Base-by-base conservation (phyloP, 2,329 filamentous ascomycete species). In the Dendryphion nanum region DNA sequence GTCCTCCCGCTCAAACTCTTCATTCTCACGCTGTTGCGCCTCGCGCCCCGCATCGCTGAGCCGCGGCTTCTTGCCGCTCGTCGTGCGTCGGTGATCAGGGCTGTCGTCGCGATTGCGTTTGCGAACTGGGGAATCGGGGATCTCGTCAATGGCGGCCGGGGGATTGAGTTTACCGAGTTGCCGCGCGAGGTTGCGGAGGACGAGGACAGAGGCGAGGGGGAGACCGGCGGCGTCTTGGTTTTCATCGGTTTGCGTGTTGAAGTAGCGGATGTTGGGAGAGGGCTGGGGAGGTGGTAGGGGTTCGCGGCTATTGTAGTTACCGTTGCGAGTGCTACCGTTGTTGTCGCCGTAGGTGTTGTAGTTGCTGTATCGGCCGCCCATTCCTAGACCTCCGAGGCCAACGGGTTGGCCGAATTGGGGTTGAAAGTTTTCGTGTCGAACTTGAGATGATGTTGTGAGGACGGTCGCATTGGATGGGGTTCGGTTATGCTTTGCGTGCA, bases 171-270 rank as follows among this genome's bases (percentile, higher is more conserved):
- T 69, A 15, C 57, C 61, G 17, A 70, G 54, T 40, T 67, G 63
- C 17, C 71, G 66, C 10, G 86, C 86, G 44, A 93, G 79, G 59
- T 93, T 93, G 19, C 87, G 79, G 31, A 93, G 74, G 23, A 93
- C 85, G 18, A 91, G 73, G 12, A 85, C 82, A 2, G 85, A 84
- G 38, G 84, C 86, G 5, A 91, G 73, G n/a, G 87, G 85, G 23
- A 91, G 82, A 4, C 87, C 87, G 1, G 83, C 84, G 2, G 86
- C 83, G 55, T 89, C 72, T 37, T 51, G 49, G 4, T 61, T 58
- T 48, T 77, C 74, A 45, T 77, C 74, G 12, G 66, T 64, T 1
- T 67, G 61, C n/a, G 73, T 74, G 35, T 72, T 71, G 48, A 68
- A 64, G 48, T 66, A 70, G 23, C 60, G 53, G 46, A 64, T 57